phyloP scores from a whole-genome alignment of 176 grass and related monocot species.

The Thinopyrum elongatum region DNA sequence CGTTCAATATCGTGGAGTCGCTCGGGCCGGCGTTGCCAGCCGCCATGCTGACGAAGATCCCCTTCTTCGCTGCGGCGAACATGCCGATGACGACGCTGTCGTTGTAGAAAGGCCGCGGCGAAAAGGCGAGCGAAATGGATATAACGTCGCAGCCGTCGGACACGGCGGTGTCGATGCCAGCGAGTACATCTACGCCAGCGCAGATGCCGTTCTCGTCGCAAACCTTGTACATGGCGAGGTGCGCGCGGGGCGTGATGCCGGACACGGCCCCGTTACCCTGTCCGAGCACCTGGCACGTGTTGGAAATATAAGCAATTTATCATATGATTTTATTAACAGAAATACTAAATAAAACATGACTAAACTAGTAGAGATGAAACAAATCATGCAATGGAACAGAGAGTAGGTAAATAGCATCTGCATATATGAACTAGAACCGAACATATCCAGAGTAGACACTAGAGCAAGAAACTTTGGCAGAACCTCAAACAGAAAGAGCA shows the following conservation, averaged over 20 bases:
- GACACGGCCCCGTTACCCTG: not conserved
- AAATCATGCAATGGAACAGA: too few species aligned
- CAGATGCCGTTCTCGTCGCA: not conserved
- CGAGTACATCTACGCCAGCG: slow-evolving; percentile 10
- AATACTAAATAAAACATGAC: too few species aligned
- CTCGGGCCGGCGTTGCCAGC: not conserved
- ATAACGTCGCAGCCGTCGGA: slow-evolving; percentile 35
- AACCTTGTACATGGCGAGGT: not conserved
- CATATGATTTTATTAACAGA: too few species aligned
- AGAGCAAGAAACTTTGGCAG: too few species aligned
- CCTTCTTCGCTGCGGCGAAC: not conserved
- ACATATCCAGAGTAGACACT: too few species aligned
- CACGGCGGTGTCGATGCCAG: slow-evolving; percentile 35
- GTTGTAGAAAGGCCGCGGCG: not conserved
- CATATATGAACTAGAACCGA: too few species aligned
- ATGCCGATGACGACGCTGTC: not conserved
- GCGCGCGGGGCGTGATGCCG: slow-evolving; percentile 31
- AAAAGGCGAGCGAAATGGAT: slow-evolving; percentile 33
- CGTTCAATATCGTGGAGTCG: not conserved
- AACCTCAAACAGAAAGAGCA: too few species aligned
- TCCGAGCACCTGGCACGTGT: not conserved
- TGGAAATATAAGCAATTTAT: too few species aligned
- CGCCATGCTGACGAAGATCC: not conserved
- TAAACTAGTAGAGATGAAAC: too few species aligned
- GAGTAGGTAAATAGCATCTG: too few species aligned